Conservation (phyloP, 768 basidiomycete genomes). For the Naganishia vaughanmartiniae region DNA sequence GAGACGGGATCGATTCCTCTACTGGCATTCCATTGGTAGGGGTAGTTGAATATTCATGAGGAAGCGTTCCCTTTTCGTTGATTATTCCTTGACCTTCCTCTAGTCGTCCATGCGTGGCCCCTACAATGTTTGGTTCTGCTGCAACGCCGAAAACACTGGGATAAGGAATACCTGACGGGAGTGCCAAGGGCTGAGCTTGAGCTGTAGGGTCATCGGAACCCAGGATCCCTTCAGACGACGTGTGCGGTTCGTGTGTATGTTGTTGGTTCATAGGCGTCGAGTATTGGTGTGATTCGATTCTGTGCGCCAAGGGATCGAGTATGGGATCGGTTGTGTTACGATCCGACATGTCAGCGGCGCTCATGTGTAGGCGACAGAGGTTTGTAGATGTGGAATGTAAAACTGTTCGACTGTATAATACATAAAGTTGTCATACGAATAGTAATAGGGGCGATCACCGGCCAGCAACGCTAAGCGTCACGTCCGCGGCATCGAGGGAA, state of each 20-base stretch:
- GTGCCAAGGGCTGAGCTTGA: slow-evolving; percentile 9
- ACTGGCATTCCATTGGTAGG: neutral
- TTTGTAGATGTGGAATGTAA: too few species aligned
- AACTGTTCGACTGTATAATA: too few species aligned
- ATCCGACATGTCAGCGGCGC: neutral
- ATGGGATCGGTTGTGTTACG: neutral
- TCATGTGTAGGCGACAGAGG: neutral
- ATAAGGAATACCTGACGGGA: slow-evolving; percentile 21
- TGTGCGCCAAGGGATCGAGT: neutral
- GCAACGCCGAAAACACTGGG: slow-evolving; percentile 25
- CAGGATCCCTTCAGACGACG: neutral
- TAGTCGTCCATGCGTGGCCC: slow-evolving; percentile 7
- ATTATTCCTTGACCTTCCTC: neutral
- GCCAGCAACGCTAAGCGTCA: too few species aligned
- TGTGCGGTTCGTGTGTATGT: neutral
- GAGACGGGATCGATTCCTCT: neutral
- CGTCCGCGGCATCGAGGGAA: too few species aligned
- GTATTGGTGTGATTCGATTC: neutral
- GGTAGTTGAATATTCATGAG: neutral
- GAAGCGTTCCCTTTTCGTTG: neutral
- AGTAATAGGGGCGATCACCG: too few species aligned
- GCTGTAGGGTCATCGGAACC: neutral
- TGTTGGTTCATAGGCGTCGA: neutral
- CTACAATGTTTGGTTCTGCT: neutral
- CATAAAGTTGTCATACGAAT: too few species aligned